These are phyloP conservation scores for Cucurbita moschata DNA, from an alignment of 306 rosid species.

Conservation along the genomic window DNA sequence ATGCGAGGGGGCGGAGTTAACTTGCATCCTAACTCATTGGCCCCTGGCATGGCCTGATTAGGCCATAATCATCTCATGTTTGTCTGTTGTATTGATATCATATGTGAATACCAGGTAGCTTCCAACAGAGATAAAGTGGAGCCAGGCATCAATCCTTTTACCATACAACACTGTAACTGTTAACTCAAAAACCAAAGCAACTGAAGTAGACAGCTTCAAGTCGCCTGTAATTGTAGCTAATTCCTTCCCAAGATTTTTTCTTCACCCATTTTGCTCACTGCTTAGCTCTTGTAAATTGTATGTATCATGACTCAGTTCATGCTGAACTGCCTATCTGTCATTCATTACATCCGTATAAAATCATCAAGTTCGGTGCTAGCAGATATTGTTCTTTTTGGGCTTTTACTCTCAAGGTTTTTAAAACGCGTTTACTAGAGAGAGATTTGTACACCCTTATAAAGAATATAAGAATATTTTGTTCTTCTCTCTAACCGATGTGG, in stretches of 20 bases:
- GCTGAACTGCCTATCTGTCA: constrained; percentile 3
- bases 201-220: constrained; percentile 31
- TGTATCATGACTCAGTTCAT: constrained; percentile 9
- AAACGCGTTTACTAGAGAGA: too few relatives aligned
- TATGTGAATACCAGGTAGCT: constrained; percentile 79
- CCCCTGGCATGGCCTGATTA: constrained; percentile 43
- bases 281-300: constrained; percentile 16
- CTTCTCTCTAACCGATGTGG: too few relatives aligned
- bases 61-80: constrained; percentile 18
- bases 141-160: constrained; percentile 56
- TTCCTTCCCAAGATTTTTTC: constrained; percentile 12
- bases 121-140: constrained; percentile 29
- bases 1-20: constrained; percentile 47
- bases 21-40: constrained; percentile 44
- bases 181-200: constrained; percentile 29
- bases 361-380: too few relatives aligned
- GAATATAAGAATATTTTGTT: too few relatives aligned
- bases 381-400: too few relatives aligned
- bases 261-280: constrained; percentile 6
- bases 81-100: constrained; percentile 39
- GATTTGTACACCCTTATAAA: too few relatives aligned
- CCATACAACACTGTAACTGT: constrained; percentile 50
- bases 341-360: neutral
- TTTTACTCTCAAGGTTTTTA: too few relatives aligned
- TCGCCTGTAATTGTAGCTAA: constrained; percentile 29